A percentile compares a stretch with the other conserved stretches of the same genome.
Conservation (phyloP, 75 land plant genomes). For the Pinus taeda region DNA sequence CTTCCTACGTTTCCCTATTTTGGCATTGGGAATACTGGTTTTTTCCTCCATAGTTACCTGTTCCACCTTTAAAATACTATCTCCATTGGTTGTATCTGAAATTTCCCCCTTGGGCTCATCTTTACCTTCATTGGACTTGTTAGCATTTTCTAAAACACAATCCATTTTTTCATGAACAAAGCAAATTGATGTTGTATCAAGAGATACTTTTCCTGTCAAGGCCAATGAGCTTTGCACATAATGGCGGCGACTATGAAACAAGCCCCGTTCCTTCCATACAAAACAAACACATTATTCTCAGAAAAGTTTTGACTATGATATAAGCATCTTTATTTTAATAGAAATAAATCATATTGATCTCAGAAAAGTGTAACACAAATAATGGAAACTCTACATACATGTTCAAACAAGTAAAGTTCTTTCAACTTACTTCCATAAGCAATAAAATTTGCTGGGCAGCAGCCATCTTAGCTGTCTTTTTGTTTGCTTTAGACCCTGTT, state of each 20-base stretch:
- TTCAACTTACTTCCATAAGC: constrained; percentile 2
- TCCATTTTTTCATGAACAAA: background rate
- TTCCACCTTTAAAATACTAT: background rate
- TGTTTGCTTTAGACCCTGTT: constrained; percentile 9
- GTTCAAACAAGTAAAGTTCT: background rate
- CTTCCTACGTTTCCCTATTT: background rate
- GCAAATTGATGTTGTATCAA: background rate
- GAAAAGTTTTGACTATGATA: background rate
- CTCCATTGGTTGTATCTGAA: background rate
- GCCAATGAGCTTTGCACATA: background rate
- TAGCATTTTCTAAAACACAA: background rate
- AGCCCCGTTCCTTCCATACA: constrained; percentile 3
- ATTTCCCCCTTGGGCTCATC: background rate
- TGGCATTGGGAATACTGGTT: background rate
- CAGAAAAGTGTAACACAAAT: no score
- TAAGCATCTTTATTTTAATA: no score
- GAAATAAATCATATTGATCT: background rate
- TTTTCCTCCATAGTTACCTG: background rate
- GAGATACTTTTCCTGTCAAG: background rate
- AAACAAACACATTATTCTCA: background rate
- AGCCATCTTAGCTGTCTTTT: constrained; percentile 26
- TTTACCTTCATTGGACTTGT: background rate
- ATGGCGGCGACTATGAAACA: background rate
- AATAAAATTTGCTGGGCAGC: constrained; percentile 26
- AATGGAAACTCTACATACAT: background rate